Base-by-base conservation (phyloP, 2,329 filamentous ascomycete species). In the Penicillium sp. region DNA sequence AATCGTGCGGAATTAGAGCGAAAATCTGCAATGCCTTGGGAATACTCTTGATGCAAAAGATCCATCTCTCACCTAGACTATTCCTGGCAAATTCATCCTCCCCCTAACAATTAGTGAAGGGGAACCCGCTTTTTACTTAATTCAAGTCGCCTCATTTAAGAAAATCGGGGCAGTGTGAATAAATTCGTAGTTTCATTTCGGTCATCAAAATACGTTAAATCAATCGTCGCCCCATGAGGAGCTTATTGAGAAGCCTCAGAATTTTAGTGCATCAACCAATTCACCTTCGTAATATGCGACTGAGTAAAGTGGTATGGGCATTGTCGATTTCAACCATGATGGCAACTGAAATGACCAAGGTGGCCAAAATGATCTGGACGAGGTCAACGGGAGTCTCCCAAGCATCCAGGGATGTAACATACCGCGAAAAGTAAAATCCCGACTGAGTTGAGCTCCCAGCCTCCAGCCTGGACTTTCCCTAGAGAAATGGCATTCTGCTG, bases 401-500 rank as follows among this genome's bases (percentile, higher is more conserved):
- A 26, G 29, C 13, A 48, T 3, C 14, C n/a, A 44, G 11, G 21
- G 4, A 47, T 4, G 29, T 11, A 10, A 75, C 83, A 78, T 63
- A 87, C 85, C 58, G 81, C 35, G 29, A 80, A 70, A 31, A 79
- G 70, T 27, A 80, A 68, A 3, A 71, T 60, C 57, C 81, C 81
- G 13, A 86, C 77, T 0, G 72, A 62, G 52, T 78, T 75, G 7
- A 88, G 66, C 66, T 88, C 85, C 80, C 83, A 86, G 0, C 85
- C 85, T 6, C 85, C 85, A 2, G 80, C 78, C 66, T 82, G 72
- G 0, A 85, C 77, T 66, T 82, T 87, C 0, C 85, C 86, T 57
- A 80, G 69, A 3, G 83, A 72, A 58, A 89, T 81, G 1, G 83
- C 83, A 67, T 78, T 78, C 69, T 89, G 86, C 62, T 86, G 81